phyloP scores from a whole-genome alignment of 2,329 filamentous ascomycete genomes.

The Verticillium alfalfae region DNA sequence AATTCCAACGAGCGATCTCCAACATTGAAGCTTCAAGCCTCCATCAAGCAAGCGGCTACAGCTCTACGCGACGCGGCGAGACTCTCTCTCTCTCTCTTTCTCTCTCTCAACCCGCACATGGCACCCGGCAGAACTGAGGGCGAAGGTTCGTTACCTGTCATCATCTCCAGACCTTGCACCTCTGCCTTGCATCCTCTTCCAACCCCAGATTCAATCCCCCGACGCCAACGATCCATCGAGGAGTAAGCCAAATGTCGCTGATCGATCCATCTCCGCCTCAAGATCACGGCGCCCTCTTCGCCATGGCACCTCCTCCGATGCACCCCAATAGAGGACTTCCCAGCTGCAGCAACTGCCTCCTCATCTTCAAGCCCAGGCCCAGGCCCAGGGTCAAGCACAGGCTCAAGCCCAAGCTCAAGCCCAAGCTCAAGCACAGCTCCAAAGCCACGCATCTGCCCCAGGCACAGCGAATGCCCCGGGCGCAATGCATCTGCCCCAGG shows the following conservation, averaged over 20 bases:
- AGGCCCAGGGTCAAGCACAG: background rate
- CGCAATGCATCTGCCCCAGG: background rate
- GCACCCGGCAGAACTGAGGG: constrained; percentile 2
- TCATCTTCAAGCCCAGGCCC: background rate
- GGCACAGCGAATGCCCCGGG: background rate
- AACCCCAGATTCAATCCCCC: background rate
- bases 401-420: background rate
- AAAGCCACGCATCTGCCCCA: background rate
- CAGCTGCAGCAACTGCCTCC: background rate
- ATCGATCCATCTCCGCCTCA: background rate
- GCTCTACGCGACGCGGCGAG: background rate
- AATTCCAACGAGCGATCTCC: background rate
- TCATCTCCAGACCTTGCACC: background rate
- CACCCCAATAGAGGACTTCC: background rate
- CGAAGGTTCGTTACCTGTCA: constrained; percentile 2
- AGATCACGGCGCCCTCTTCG: constrained; percentile 2
- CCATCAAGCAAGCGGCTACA: background rate
- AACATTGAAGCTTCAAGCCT: background rate
- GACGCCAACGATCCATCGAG: background rate
- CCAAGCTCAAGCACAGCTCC: background rate
- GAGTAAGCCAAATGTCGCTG: background rate
- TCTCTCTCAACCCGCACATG: background rate
- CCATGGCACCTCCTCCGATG: constrained; percentile 3
- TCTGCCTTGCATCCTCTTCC: background rate
- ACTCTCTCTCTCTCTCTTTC: background rate